Conservation (phyloP, 805 yeast species). For the Lipomyces spencermartinsiae region DNA sequence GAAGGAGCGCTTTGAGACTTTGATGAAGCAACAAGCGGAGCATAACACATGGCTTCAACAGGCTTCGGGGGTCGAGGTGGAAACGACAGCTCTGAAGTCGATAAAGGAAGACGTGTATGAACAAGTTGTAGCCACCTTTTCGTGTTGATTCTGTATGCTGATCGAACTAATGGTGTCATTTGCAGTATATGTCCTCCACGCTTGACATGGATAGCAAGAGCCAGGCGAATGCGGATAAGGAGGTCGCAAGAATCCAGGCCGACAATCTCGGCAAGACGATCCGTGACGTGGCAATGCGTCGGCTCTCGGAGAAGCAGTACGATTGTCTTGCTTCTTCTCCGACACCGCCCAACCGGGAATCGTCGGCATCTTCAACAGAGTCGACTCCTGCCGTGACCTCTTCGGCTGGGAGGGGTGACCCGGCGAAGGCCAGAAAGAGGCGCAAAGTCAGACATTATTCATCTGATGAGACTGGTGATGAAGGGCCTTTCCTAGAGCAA, state of each 20-base stretch:
- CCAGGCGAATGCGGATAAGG: background rate
- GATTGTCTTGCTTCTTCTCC: background rate
- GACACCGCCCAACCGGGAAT: background rate
- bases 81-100: background rate
- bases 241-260: constrained; percentile 1
- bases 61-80: constrained; percentile 1
- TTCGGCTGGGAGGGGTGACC: too few species aligned
- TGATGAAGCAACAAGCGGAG: background rate
- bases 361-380: background rate
- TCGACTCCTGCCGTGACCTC: constrained; percentile 2
- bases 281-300: background rate
- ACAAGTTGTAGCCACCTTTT: background rate
- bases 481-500: constrained; percentile 2
- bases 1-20: constrained; percentile 2
- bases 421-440: background rate
- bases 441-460: constrained; percentile 1
- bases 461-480: background rate
- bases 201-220: background rate
- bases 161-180: background rate
- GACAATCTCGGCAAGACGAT: background rate
- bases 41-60: background rate
- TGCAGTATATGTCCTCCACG: constrained; percentile 2
- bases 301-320: constrained; percentile 1
- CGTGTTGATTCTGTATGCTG: constrained; percentile 2
- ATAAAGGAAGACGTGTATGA: constrained; percentile 2